These are phyloP conservation scores for Xerocomellus chrysenteron DNA, from an alignment of 768 basidiomycete species.

Conservation along the genomic window DNA sequence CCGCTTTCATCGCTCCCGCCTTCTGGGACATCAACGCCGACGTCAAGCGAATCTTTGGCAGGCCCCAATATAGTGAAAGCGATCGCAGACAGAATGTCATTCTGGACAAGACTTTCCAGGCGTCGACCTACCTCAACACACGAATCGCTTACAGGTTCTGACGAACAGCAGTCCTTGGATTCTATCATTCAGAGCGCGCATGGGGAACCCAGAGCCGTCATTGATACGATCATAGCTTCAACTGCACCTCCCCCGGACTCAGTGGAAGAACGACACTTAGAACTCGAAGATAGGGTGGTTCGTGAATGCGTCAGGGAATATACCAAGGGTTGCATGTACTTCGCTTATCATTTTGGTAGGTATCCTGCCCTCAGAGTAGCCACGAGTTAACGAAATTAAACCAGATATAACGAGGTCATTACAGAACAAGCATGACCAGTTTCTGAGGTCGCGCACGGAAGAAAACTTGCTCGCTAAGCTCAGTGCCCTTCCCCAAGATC, in stretches of 20 bases:
- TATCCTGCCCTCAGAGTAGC: not conserved
- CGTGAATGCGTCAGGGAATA: slow-evolving; percentile 76
- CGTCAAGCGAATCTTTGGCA: slow-evolving; percentile 44
- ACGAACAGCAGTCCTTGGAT: slow-evolving; percentile 30
- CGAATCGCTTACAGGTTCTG: slow-evolving; percentile 8
- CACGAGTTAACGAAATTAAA: not conserved
- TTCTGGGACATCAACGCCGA: slow-evolving; percentile 56
- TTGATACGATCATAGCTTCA: slow-evolving; percentile 56
- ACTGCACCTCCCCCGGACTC: slow-evolving; percentile 63
- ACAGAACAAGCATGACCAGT: slow-evolving; percentile 74
- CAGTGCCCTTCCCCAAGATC: slow-evolving; percentile 45
- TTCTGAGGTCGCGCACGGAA: slow-evolving; percentile 55
- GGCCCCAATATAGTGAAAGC: slow-evolving; percentile 59
- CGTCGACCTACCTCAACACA: slow-evolving; percentile 33
- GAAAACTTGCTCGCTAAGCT: slow-evolving; percentile 61
- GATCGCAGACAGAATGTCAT: slow-evolving; percentile 65
- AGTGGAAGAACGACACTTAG: slow-evolving; percentile 63
- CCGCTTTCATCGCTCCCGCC: slow-evolving; percentile 25
- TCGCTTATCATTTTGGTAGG: slow-evolving; percentile 81
- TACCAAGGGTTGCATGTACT: slow-evolving; percentile 87
- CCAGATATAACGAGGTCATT: slow-evolving; percentile 81
- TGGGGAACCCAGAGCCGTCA: slow-evolving; percentile 50
- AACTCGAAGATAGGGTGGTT: slow-evolving; percentile 82
- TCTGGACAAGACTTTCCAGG: slow-evolving; percentile 67
- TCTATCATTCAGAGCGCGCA: slow-evolving; percentile 45